phyloP scores from a whole-genome alignment of 768 basidiomycete species.

The Lactarius hengduanensis region DNA sequence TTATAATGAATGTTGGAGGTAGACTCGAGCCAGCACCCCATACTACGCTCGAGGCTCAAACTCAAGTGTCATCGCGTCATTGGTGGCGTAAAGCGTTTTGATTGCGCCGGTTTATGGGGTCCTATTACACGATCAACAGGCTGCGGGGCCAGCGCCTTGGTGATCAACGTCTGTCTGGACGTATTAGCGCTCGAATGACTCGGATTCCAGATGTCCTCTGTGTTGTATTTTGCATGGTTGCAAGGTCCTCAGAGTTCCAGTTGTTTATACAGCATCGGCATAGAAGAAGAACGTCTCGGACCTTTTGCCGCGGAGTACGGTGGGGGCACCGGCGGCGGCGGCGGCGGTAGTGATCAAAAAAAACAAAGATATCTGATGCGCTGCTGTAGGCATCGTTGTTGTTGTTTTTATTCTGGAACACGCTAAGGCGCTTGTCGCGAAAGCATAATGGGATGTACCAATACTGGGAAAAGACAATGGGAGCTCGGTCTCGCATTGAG shows the following conservation, averaged over 20 bases:
- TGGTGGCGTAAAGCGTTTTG: background rate
- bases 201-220: background rate
- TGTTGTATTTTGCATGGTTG: background rate
- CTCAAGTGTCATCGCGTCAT: background rate
- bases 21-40: too few relatives aligned
- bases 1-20: background rate
- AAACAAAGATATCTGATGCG: constrained; percentile 6
- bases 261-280: background rate
- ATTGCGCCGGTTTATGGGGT: constrained; percentile 10
- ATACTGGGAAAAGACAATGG: background rate
- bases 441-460: background rate
- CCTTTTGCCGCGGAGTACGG: constrained; percentile 20
- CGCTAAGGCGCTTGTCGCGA: background rate
- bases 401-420: constrained; percentile 12
- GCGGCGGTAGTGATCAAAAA: constrained; percentile 12
- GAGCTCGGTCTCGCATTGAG: background rate
- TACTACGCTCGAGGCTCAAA: background rate
- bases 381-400: constrained; percentile 4
- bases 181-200: background rate
- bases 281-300: constrained; percentile 5
- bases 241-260: background rate
- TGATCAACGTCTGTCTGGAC: background rate
- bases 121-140: background rate
- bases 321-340: constrained; percentile 19
- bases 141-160: background rate